A percentile compares a stretch with the other conserved stretches of the same genome.
These are phyloP conservation scores for Chaetomium strumarium DNA, from an alignment of 2,329 filamentous ascomycete species.

Conservation along the genomic window DNA sequence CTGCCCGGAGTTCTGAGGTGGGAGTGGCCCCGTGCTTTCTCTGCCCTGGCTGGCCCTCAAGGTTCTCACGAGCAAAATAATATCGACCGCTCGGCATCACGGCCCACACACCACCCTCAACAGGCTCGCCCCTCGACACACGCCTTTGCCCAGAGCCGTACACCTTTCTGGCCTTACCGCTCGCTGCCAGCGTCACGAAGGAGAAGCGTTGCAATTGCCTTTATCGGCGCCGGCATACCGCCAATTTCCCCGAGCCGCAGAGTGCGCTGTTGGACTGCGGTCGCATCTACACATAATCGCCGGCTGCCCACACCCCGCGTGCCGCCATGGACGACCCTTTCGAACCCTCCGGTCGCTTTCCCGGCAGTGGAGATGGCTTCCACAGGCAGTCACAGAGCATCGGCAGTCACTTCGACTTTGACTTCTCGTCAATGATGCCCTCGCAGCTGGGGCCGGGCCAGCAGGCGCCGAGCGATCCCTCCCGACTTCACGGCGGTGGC, in stretches of 20 bases:
- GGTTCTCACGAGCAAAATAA: slow-evolving; percentile 25
- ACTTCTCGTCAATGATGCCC: slow-evolving; percentile 17
- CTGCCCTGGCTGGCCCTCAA: slow-evolving; percentile 22
- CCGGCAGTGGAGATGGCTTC: slow-evolving; percentile 14
- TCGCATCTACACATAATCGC: neutral
- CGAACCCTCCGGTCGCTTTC: slow-evolving; percentile 10
- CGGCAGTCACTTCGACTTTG: slow-evolving; percentile 9
- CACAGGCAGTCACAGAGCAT: slow-evolving; percentile 18
- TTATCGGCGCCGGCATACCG: neutral
- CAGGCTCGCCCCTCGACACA: neutral
- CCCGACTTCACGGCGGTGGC: slow-evolving; percentile 4
- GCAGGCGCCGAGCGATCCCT: slow-evolving; percentile 1
- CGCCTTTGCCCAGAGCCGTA: slow-evolving; percentile 8
- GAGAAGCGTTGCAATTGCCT: too few species aligned
- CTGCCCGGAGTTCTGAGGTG: too few species aligned
- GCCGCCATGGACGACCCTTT: slow-evolving; percentile 10
- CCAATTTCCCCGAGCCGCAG: neutral
- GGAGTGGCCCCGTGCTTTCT: neutral
- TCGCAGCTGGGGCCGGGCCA: slow-evolving; percentile 7
- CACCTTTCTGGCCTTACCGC: neutral
- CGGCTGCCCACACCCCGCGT: neutral
- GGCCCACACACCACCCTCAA: slow-evolving; percentile 13
- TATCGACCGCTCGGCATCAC: slow-evolving; percentile 13
- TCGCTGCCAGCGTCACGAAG: too few species aligned
- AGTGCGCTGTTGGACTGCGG: too few species aligned